Conservation (phyloP, 768 basidiomycete genomes). For the Trametes gibbosa region DNA sequence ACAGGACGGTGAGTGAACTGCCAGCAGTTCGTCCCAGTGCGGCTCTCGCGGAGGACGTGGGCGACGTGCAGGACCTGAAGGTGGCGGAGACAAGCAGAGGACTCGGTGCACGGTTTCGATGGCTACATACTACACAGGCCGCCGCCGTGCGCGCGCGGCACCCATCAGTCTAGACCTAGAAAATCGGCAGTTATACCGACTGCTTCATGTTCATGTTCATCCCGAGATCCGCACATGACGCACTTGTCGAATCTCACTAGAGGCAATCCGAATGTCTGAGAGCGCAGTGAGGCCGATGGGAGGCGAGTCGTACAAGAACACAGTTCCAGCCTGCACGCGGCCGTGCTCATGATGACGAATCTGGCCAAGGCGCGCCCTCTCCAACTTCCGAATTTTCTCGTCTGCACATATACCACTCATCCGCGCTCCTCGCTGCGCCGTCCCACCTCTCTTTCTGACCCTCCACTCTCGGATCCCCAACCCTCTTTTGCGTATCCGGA, state of each 20-base stretch:
- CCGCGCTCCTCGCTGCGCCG: neutral
- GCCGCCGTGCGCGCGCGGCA: neutral
- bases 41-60: conserved; percentile 4
- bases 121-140: neutral
- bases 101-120: conserved; percentile 12
- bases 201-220: too few relatives aligned
- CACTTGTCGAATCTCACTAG: too few relatives aligned
- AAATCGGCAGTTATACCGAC: too few relatives aligned
- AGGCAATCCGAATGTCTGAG: too few relatives aligned
- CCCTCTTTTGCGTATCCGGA: neutral
- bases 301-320: too few relatives aligned
- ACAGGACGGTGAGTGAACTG: conserved; percentile 20
- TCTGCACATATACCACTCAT: conserved; percentile 5
- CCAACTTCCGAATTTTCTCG: conserved; percentile 20
- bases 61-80: neutral
- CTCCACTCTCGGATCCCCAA: neutral
- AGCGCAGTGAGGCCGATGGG: too few relatives aligned
- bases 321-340: neutral
- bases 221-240: too few relatives aligned
- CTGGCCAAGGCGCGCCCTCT: neutral
- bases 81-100: neutral
- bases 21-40: conserved; percentile 21
- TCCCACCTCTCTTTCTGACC: neutral
- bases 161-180: neutral
- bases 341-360: conserved; percentile 6